Base-by-base conservation (phyloP, 2,329 filamentous ascomycete species). In the Diaporthe capsici region DNA sequence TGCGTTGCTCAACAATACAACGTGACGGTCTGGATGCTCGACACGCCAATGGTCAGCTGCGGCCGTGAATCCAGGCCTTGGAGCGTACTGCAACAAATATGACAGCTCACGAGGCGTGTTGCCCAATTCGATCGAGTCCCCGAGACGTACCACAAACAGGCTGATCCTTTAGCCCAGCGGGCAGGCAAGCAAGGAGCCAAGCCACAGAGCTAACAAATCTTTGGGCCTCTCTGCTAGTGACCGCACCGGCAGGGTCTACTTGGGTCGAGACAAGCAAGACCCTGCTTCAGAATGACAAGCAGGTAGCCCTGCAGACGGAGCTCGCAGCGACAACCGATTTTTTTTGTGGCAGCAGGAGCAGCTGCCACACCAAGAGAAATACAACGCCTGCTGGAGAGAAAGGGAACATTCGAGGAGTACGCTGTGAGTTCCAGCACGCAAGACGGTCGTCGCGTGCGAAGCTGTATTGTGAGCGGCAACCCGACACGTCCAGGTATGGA, bases 211-310 rank as follows among this genome's bases (percentile, higher is more conserved):
- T n/a, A 73, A 65, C 51, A 39, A 51, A 37, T 49, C 55, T 20
- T 57, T 71, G 51, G 22, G 17, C 55, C 39, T 20, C 31, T 58
- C 25, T 61, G 37, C 65, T 42, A 44, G 47, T n/a, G 53, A 67
- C 61, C 39, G 61, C 39, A 7, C 61, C 13, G 60, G 44, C 61
- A 68, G 47, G 34, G 49, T 42, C 65, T 70, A 22, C 47, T 28
- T 22, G 39, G 39, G 39, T 60, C 17, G 58, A 60, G 58, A 72
- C 73, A 75, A 44, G 73, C 68, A 72, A 47, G 58, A 73, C 73
- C 73, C 58, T 75, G 67, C 28, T 49, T 51, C 34, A 31, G 42
- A 42, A 31, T 17, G 49, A 67, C 49, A 55, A 44, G 68, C 10
- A 13, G 25, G 49, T 28, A 39, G n/a, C 34, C 60, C 34, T 65